Evolutionary conservation across 495 filamentous ascomycete species (phyloP).

Genomic region (Tuber microsphaerosporum): DNA sequence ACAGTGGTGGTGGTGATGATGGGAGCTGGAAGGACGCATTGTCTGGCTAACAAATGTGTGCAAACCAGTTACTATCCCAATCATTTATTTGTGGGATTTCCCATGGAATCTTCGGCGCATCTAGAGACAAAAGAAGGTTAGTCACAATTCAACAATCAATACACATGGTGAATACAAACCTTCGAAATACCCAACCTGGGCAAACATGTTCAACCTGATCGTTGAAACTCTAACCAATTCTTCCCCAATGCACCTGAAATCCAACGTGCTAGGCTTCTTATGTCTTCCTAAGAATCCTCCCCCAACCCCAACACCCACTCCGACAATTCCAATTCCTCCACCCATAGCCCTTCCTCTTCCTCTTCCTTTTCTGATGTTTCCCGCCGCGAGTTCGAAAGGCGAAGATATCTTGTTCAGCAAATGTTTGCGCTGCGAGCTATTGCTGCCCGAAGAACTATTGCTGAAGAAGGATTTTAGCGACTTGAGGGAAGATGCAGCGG

Average conservation of each 20-base stretch:
- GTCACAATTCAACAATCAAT: conserved; percentile 6
- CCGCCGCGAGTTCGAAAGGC: background rate
- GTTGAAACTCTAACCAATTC: conserved; percentile 31
- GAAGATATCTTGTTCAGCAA: background rate
- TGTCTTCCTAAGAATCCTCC: conserved; percentile 30
- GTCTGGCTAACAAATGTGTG: conserved; percentile 22
- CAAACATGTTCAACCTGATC: conserved; percentile 22
- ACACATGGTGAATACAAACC: conserved; percentile 13
- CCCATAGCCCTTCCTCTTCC: background rate
- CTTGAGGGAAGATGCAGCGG: conserved; percentile 2
- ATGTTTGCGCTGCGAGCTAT: background rate
- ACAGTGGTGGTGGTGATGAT: background rate
- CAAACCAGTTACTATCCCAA: conserved; percentile 38
- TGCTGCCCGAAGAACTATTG: background rate
- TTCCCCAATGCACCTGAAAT: conserved; percentile 40
- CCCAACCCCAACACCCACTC: background rate
- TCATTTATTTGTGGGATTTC: conserved; percentile 29
- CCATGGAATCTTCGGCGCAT: conserved; percentile 32
- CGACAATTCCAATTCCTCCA: background rate
- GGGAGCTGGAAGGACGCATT: background rate
- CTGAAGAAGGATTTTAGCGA: conserved; percentile 2
- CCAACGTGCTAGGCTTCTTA: conserved; percentile 35
- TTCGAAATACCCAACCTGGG: conserved; percentile 23
- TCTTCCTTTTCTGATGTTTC: background rate
- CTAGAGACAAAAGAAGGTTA: conserved; percentile 10